Evolutionary conservation across 176 grass and related monocot species (phyloP).

Genomic region (Tillandsia fasciculata): DNA sequence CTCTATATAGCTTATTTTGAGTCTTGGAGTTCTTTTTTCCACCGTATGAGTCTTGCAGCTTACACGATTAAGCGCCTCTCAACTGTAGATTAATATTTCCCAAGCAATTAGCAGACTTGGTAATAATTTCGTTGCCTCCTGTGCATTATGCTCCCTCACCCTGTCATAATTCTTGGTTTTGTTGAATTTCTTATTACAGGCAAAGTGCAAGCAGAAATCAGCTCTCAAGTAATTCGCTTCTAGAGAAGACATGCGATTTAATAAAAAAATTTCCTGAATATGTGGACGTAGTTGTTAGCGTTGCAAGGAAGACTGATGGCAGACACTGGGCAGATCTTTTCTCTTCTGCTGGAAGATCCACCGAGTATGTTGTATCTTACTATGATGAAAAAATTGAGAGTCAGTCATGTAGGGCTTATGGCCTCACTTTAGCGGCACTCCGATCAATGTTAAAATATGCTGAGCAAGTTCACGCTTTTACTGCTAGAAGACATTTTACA

Average conservation of each 20-base stretch:
- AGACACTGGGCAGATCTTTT: constrained; percentile 97
- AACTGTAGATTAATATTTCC: too few relatives aligned
- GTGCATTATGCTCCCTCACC: neutral
- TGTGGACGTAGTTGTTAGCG: constrained; percentile 96
- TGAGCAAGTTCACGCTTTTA: too few relatives aligned
- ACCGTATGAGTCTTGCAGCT: neutral
- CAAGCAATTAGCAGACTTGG: too few relatives aligned
- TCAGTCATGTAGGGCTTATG: too few relatives aligned
- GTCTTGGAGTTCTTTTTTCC: neutral
- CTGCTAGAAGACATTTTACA: too few relatives aligned
- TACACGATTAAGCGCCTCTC: too few relatives aligned
- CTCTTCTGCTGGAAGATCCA: constrained; percentile 81
- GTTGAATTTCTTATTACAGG: constrained; percentile 35
- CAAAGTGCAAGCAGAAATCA: constrained; percentile 78
- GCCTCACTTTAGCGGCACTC: too few relatives aligned
- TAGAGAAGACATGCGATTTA: constrained; percentile 86
- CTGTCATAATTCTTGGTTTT: neutral
- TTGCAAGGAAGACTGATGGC: constrained; percentile 98
- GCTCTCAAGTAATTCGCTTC: constrained; percentile 56
- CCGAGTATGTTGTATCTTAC: constrained; percentile 34
- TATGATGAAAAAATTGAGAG: neutral
- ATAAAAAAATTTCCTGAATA: constrained; percentile 90
- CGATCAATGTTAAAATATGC: too few relatives aligned
- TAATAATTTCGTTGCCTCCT: too few relatives aligned
- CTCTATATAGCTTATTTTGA: neutral